These are phyloP conservation scores for Solanum ossicruentum DNA, from an alignment of 257 asterid genomes.

Conservation along the genomic window DNA sequence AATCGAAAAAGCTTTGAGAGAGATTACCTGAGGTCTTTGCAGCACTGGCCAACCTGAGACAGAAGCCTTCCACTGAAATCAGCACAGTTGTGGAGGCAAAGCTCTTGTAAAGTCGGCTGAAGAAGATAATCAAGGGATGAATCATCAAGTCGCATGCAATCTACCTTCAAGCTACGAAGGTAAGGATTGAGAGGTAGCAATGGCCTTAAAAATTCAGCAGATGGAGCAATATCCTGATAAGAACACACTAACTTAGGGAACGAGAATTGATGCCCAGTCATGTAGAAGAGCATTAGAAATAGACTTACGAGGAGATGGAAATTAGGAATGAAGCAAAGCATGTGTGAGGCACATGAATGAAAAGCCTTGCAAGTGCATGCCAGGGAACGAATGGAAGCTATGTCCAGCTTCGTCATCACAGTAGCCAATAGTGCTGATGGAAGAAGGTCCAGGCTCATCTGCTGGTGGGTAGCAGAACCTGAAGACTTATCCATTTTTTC, in stretches of 20 bases:
- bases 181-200: constrained; percentile 47
- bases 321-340: constrained; percentile 50
- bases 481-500: constrained; percentile 33
- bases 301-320: constrained; percentile 63
- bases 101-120: constrained; percentile 60
- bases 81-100: constrained; percentile 58
- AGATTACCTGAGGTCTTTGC: constrained; percentile 65
- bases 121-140: constrained; percentile 43
- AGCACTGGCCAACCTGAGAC: constrained; percentile 51
- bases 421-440: constrained; percentile 75
- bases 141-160: constrained; percentile 83
- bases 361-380: constrained; percentile 78
- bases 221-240: constrained; percentile 63
- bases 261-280: neutral
- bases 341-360: constrained; percentile 50
- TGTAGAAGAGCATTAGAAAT: neutral
- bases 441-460: constrained; percentile 36
- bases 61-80: constrained; percentile 73
- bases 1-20: neutral
- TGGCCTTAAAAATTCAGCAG: constrained; percentile 50
- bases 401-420: constrained; percentile 75
- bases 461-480: constrained; percentile 7
- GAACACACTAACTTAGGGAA: neutral
- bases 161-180: constrained; percentile 62
- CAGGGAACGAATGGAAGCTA: constrained; percentile 63